Evolutionary conservation across 2,329 filamentous ascomycete species (phyloP).

Genomic region (Zymoseptoria ardabiliae): DNA sequence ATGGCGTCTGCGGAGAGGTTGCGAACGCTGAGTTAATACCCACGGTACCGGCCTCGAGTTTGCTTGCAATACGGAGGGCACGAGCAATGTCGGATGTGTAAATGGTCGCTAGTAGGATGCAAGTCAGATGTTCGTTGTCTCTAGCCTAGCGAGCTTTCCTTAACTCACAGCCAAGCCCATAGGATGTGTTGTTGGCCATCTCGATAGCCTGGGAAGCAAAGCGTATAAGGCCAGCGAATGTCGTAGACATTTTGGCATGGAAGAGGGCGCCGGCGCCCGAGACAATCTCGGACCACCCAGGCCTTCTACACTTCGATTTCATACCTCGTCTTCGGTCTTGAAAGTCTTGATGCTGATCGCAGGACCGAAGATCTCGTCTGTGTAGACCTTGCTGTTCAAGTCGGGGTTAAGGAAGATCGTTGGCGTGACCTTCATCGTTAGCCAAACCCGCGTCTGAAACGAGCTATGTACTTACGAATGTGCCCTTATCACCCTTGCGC

Average conservation of each 20-base stretch:
- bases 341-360: constrained; percentile 32
- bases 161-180: constrained; percentile 20
- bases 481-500: constrained; percentile 27
- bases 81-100: constrained; percentile 60
- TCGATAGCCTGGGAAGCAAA: constrained; percentile 13
- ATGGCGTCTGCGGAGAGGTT: constrained; percentile 20
- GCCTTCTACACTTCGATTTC: too few relatives aligned
- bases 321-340: constrained; percentile 29
- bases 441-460: neutral
- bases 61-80: constrained; percentile 34
- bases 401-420: constrained; percentile 40
- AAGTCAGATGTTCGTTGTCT: neutral
- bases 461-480: constrained; percentile 10
- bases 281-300: too few relatives aligned
- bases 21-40: constrained; percentile 39
- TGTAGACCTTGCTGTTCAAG: constrained; percentile 32
- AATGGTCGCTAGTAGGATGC: constrained; percentile 48
- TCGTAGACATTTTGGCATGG: too few relatives aligned
- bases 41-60: constrained; percentile 52
- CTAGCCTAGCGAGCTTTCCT: constrained; percentile 13
- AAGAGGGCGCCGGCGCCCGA: too few relatives aligned
- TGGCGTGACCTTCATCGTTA: constrained; percentile 33
- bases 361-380: constrained; percentile 33
- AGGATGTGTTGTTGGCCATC: constrained; percentile 26
- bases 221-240: too few relatives aligned